Evolutionary conservation across 1,284 basidiomycete genomes (phyloP), one percentile per base, ranked within the genome.

Genomic region (Puccinia polysora): DNA sequence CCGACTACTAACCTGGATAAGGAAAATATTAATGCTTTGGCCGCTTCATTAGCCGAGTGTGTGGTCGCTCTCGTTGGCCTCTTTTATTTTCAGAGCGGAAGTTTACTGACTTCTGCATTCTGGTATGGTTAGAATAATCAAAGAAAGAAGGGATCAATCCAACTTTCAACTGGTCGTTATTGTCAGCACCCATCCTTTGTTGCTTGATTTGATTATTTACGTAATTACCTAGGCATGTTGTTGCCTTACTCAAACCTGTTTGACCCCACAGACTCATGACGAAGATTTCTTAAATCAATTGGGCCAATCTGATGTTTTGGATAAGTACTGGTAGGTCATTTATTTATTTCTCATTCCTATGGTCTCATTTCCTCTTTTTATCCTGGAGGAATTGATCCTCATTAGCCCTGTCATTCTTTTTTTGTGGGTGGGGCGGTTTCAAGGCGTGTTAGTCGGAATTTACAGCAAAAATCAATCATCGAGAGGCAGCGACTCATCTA

Each of bases 141-240:
- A 93, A 74, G 91, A 95, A 78, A 86, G 92, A 76, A 88, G 89
- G 79, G 84, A 85, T 70, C 89, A 93, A 78, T 85, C 88, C 7
- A 97, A 96, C 80, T 97, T 97, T 84, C 95, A 99, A 81, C 85
- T 98, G 55, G 89, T 99, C 75, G 89, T 99, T 77, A 98, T 98
- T 80, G 74, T 75, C 20, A 78, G 74, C 25, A 20, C 32, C n/a
- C n/a, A 50, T 52, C 94, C 91, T 2, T 52, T 38, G n/a, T 28
- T 38, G 10, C 38, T 8, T n/a, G 5, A 36, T 34, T 1, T 2
- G 18, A 56, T 55, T 23, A 30, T 38, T 30, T 30, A 28, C 20
- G 23, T 43, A 32, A 32, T 36, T 38, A 25, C 15, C 69, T n/a
- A 45, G 10, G 10, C 40, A 45, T 45, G 10, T 45, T 50, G 36